phyloP scores from a whole-genome alignment of 2,329 filamentous ascomycete genomes.

The Podosphaera fusca region DNA sequence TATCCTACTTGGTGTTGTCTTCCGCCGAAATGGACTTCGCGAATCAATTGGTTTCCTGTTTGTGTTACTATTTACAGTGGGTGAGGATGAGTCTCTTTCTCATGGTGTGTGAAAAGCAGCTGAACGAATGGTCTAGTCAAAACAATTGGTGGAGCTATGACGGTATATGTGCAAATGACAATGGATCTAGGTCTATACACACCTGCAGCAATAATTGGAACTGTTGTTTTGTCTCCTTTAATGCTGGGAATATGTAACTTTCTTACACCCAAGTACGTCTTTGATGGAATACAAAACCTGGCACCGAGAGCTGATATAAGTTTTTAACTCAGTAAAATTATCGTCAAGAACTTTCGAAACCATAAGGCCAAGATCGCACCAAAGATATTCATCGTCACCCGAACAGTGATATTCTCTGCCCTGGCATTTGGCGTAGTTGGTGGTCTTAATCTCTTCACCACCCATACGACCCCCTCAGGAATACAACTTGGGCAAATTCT shows the following conservation, averaged over 20 bases:
- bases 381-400: not conserved
- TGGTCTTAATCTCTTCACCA: not conserved
- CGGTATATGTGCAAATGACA: slow-evolving; percentile 1
- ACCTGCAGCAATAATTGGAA: slow-evolving; percentile 1
- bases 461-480: not conserved
- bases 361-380: not conserved
- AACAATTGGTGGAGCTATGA: slow-evolving; percentile 1
- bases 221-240: slow-evolving; percentile 1
- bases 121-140: not conserved
- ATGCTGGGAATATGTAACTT: not conserved
- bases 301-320: not conserved
- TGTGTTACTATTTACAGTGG: slow-evolving; percentile 1
- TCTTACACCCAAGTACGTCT: slow-evolving; percentile 1
- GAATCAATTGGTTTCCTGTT: not conserved
- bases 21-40: not conserved
- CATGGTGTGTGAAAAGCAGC: not conserved
- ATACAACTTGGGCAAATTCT: not conserved
- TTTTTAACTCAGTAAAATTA: not conserved
- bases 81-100: not conserved
- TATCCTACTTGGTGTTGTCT: not conserved
- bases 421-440: slow-evolving; percentile 1
- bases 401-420: not conserved
- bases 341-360: not conserved
- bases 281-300: no score
- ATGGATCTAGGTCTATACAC: slow-evolving; percentile 1